Percentiles rank a stretch among this genome's conserved stretches.
phyloP scores from a whole-genome alignment of 2,329 filamentous ascomycete genomes.

The Hymenoscyphus scutula region DNA sequence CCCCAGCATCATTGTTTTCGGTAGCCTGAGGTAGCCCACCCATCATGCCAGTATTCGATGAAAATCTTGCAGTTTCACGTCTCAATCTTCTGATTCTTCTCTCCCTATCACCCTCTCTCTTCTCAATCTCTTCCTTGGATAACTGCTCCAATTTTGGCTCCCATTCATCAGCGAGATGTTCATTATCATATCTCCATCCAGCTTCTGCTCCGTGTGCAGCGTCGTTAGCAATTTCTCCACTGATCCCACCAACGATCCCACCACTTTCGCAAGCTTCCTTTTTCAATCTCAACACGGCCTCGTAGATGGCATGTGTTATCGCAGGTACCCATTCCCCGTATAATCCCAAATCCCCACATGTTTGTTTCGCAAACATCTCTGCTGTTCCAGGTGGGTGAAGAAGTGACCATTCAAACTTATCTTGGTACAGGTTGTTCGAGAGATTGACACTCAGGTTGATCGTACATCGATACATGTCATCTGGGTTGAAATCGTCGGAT shows the following conservation, averaged over 20 bases:
- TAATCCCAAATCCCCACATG: conserved; percentile 87
- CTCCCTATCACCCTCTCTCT: conserved; percentile 91
- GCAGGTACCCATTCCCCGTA: conserved; percentile 91
- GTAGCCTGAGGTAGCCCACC: conserved; percentile 65
- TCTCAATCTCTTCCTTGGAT: conserved; percentile 96
- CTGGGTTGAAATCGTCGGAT: conserved; percentile 77
- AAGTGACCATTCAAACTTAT: conserved; percentile 97
- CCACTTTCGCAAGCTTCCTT: conserved; percentile 95
- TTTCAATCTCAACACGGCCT: conserved; percentile 86
- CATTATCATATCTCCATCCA: conserved; percentile 93
- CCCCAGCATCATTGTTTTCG: conserved; percentile 47
- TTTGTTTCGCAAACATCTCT: conserved; percentile 87
- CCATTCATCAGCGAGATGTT: conserved; percentile 82
- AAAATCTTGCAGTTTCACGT: conserved; percentile 89
- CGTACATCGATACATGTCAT: conserved; percentile 93
- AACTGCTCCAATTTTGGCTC: conserved; percentile 78
- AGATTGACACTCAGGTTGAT: conserved; percentile 89
- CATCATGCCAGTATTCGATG: conserved; percentile 77
- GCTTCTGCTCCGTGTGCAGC: conserved; percentile 78
- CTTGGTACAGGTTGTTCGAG: conserved; percentile 86
- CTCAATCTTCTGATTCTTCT: conserved; percentile 82
- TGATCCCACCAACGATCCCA: conserved; percentile 74
- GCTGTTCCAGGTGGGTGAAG: conserved; percentile 88
- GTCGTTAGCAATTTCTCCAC: conserved; percentile 80
- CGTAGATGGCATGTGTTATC: conserved; percentile 95